Evolutionary conservation across 106 monocot species (phyloP).

Genomic region (Dendrobium officinale): DNA sequence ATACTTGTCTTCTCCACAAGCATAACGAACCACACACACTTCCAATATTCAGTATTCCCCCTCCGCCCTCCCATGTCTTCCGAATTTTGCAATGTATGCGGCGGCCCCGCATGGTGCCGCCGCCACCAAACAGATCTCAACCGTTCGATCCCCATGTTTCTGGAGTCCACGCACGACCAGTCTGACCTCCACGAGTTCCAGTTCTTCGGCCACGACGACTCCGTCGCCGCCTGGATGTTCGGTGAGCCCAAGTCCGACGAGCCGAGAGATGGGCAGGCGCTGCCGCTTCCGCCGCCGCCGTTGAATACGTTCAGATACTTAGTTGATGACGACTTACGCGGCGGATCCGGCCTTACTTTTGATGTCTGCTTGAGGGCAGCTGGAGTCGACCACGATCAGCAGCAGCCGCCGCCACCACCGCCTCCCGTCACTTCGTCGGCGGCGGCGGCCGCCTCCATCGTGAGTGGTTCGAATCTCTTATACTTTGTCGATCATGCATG

Average conservation of each 20-base stretch:
- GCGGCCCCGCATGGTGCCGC: slow-evolving; percentile 5
- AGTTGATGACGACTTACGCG: slow-evolving; percentile 12
- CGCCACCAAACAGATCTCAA: slow-evolving; percentile 29
- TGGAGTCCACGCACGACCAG: slow-evolving; percentile 1
- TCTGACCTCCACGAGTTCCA: slow-evolving; percentile 53
- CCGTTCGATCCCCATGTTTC: slow-evolving; percentile 16
- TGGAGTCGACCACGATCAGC: not conserved
- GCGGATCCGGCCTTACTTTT: slow-evolving; percentile 12
- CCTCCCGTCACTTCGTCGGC: not conserved
- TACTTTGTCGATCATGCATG: not conserved
- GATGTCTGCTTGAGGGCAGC: slow-evolving; percentile 18
- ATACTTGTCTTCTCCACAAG: slow-evolving; percentile 18
- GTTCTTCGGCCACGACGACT: slow-evolving; percentile 52
- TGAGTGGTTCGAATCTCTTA: slow-evolving; percentile 22
- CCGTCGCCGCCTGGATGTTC: slow-evolving; percentile 42
- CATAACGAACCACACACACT: slow-evolving; percentile 3
- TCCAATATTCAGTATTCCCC: slow-evolving; percentile 4
- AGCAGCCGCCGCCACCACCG: slow-evolving; percentile 6
- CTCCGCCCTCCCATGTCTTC: slow-evolving; percentile 16
- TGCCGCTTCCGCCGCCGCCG: not conserved
- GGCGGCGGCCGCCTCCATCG: slow-evolving; percentile 7
- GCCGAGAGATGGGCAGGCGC: not conserved
- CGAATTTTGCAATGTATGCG: slow-evolving; percentile 34
- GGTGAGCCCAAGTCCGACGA: slow-evolving; percentile 20
- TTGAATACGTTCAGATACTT: slow-evolving; percentile 12